phyloP scores from a whole-genome alignment of 352 stramenopile species.

The Globisporangium acanthophoron region DNA sequence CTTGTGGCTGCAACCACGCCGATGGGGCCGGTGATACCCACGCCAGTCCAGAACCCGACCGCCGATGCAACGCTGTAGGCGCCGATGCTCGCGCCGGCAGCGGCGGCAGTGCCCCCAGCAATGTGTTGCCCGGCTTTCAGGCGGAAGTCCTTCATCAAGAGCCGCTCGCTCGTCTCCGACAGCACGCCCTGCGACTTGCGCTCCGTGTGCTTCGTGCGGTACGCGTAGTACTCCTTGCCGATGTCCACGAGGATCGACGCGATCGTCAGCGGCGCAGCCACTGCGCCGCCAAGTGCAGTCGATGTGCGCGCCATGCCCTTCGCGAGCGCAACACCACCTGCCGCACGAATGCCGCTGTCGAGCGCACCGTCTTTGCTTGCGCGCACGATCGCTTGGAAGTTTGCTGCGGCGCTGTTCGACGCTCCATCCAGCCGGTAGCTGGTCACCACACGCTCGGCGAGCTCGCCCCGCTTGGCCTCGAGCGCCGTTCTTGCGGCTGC shows the following conservation, averaged over 20 bases:
- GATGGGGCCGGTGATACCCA: conserved; percentile 70
- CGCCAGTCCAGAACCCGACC: conserved; percentile 74
- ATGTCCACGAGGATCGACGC: conserved; percentile 85
- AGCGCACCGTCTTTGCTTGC: conserved; percentile 69
- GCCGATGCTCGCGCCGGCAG: conserved; percentile 65
- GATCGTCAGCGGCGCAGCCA: conserved; percentile 71
- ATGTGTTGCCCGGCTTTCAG: conserved; percentile 81
- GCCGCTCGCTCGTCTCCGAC: conserved; percentile 63
- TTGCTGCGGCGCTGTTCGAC: conserved; percentile 18
- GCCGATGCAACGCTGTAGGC: conserved; percentile 68
- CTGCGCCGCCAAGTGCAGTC: conserved; percentile 43
- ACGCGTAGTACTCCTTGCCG: conserved; percentile 83
- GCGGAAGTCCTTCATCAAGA: conserved; percentile 82
- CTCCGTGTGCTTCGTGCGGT: conserved; percentile 70
- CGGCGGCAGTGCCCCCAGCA: conserved; percentile 63
- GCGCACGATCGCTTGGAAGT: conserved; percentile 45
- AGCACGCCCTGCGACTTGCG: conserved; percentile 60
- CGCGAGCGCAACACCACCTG: conserved; percentile 64
- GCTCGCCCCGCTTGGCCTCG: conserved; percentile 43
- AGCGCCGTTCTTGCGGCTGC: conserved; percentile 25
- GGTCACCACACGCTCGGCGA: conserved; percentile 58
- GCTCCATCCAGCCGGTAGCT: conserved; percentile 42
- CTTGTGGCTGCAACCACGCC: conserved; percentile 73
- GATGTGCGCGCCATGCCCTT: conserved; percentile 71
- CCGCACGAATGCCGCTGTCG: conserved; percentile 78